Evolutionary conservation across 2,329 filamentous ascomycete species (phyloP), one percentile per base, ranked within the genome.

Genomic region (Shiraia sp.): DNA sequence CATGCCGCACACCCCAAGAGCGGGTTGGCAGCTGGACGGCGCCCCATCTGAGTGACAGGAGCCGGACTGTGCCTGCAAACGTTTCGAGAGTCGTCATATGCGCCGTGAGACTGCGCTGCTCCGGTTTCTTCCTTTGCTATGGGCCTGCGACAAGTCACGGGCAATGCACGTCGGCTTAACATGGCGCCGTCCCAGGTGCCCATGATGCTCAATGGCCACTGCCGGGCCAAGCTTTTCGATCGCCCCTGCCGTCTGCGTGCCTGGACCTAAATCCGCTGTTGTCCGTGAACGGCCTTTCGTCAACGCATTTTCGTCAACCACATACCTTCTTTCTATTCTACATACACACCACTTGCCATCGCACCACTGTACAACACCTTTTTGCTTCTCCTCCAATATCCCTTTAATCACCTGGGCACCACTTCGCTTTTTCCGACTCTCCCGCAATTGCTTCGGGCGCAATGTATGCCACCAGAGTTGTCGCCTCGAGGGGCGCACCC

Each of bases 401-500:
- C 33, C 34, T 45, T 26, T 40, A 45, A 47, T 51, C 34, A 25
- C 27, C 31, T 32, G 24, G 32, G 24, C 14, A 40, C 39, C 38
- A 28, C 10, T 22, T 41, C 42, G 40, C 48, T 47, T 37, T 39
- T 56, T 49, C 36, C 43, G 59, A 52, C 35, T 28, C 31, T 34
- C 49, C 32, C 39, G 29, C 42, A 24, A 34, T 36, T 45, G 28
- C 45, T 23, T 53, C 57, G 53, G 61, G 59, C 59, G 61, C 63
- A 61, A 77, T 77, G 74, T 73, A 74, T 51, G 65, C 70, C 53
- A 71, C 69, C 54, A 70, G 71, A 57, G 64, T 68, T 49, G 64
- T 68, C 48, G 70, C 72, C 42, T 63, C 70, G 33, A 65, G 72
- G 53, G 68, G 75, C 53, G 71, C 74, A 49, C 75, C 75, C 50